Base-by-base conservation (phyloP, 2,329 filamentous ascomycete genomes). In the Fusarium oxysporum region DNA sequence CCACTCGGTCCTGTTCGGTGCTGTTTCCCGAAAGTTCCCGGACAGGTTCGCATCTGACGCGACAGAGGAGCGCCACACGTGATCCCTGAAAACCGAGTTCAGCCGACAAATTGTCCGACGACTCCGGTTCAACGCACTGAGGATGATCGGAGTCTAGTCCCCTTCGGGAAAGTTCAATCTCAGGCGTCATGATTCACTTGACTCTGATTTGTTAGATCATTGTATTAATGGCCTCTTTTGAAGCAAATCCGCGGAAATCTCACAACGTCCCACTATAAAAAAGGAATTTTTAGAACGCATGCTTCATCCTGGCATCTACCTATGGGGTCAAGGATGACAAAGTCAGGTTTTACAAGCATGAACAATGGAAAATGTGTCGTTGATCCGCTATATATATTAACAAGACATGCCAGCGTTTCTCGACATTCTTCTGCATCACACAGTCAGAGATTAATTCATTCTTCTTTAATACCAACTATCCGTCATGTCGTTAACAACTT, bases 191-290 rank as follows among this genome's bases (percentile, higher is more conserved):
- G 6, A 32, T 50, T 50, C 28, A 17, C 28, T 32, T 11, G 16
- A 32, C 28, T 19, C 28, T 50, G 28, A 50, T 50, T 50, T 32
- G 47, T 51, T 35, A 4, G 47, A 23, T 35, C 19, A 51, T 33
- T 33, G 8, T 19, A 17, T 33, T 5, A 14, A 19, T 19, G 30
- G 11, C 47, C 12, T 33, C 30, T 35, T 32, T 25, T 14, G 1
- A 51, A 51, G 30, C 30, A 51, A 44, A 59, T 53, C 56, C 56
- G 56, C 56, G 56, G 56, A 59, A 51, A 59, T 59, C 33, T 51
- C 12, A 59, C 10, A 32, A 32, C 21, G n/a, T n/a, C 33, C 44
- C 35, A 40, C 44, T 28, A 19, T 30, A 32, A 37, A 59, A 25
- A n/a, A 53, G 35, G 41, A 48, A 59, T 30, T 8, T 25, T 59